phyloP scores from a whole-genome alignment of 2,329 filamentous ascomycete species.

The Colletotrichum melonis region DNA sequence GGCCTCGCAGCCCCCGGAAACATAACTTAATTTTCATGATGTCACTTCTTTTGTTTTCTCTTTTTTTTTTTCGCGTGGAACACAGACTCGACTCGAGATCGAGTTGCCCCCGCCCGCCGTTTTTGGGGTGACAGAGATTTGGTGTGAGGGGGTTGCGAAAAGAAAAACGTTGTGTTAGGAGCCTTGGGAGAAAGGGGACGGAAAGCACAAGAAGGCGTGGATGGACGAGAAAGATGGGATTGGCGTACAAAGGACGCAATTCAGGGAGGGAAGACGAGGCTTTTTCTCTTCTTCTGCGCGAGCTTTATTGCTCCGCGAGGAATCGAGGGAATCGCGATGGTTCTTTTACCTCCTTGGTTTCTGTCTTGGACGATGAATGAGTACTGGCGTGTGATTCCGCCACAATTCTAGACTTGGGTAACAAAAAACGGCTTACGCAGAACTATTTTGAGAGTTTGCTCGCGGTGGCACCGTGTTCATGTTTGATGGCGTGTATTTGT shows the following conservation, averaged over 20 bases:
- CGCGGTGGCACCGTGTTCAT: no score
- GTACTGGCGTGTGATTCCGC: constrained; percentile 27
- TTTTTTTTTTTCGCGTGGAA: constrained; percentile 17
- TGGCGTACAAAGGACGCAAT: constrained; percentile 24
- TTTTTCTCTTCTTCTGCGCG: constrained; percentile 17
- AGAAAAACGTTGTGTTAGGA: constrained; percentile 3
- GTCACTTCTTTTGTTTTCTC: constrained; percentile 25
- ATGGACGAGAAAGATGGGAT: constrained; percentile 3
- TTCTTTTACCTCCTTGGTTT: constrained; percentile 15
- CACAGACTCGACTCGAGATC: constrained; percentile 7
- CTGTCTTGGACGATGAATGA: constrained; percentile 37
- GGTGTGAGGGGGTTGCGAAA: background rate
- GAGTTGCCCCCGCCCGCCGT: background rate
- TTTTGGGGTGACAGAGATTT: constrained; percentile 4
- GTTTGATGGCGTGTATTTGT: background rate
- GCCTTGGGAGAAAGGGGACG: constrained; percentile 3
- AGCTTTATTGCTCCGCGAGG: background rate
- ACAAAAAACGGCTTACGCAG: background rate
- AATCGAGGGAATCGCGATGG: constrained; percentile 9
- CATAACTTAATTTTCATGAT: constrained; percentile 38
- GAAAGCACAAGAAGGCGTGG: background rate
- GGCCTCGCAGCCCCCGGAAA: constrained; percentile 29
- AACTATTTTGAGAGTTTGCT: no score
- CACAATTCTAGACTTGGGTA: constrained; percentile 31
- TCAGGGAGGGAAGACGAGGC: constrained; percentile 27